Base-by-base conservation (phyloP, 208 protist species). In the Balamuthia mandrillaris region DNA sequence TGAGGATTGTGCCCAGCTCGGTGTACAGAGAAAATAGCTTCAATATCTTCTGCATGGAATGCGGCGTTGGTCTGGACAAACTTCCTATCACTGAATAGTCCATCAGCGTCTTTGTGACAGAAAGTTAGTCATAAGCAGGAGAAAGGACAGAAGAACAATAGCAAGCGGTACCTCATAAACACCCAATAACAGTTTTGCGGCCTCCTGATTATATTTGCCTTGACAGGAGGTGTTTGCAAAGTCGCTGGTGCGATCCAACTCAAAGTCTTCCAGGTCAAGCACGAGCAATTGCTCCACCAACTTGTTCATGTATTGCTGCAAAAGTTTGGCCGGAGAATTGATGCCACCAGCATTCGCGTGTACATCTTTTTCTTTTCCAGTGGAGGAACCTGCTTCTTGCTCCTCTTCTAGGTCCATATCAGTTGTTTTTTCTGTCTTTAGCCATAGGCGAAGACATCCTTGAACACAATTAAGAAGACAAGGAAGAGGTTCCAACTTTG, bases 61-160 rank as follows among this genome's bases (percentile, higher is more conserved):
- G n/a, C n/a, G n/a, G n/a, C n/a, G n/a, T n/a, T n/a, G n/a, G n/a
- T n/a, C n/a, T n/a, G n/a, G 74, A 51, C 74, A 81, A 63, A n/a
- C 61, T 51, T 6, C 74, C 2, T 51, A 81, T 65, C 7, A 81
- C 74, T 12, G 74, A 81, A 35, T 81, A 81, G 74, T 81, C 49
- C 31, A 81, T 81, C 1, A 81, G 52, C n/a, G 42, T 51, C 70
- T 79, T 3, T 1, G n/a, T 3, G 27, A 3, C 24, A 35, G 35
- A 3, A 37, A 18, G 3, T 27, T 68, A 3, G 2, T 27, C 10
- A 68, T 24, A 39, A 3, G 33, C 2, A 18, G 24, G 16, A 47
- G 37, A 39, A 3, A 24, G 24, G 45, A 0, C 7, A 3, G n/a
- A 14, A 44, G 35, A 16, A 24, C 2, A 31, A 0, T 6, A 14